These are phyloP conservation scores for Periglandula ipomoeae DNA, from an alignment of 2,329 filamentous ascomycete species.

Conservation along the genomic window DNA sequence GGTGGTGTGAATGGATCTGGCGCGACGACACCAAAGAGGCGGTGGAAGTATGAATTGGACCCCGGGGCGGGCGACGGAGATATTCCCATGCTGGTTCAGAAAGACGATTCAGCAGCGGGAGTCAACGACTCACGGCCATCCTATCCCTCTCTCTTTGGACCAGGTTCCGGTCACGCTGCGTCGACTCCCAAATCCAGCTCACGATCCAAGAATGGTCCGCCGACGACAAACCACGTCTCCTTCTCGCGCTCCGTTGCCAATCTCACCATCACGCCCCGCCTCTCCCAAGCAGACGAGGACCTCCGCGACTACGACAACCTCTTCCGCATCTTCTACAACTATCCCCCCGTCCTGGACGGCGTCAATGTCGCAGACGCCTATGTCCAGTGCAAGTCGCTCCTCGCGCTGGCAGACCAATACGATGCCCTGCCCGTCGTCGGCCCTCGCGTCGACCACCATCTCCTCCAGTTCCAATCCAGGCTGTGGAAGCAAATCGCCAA, in stretches of 20 bases:
- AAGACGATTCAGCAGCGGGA: constrained; percentile 36
- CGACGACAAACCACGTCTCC: constrained; percentile 34
- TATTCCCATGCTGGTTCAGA: constrained; percentile 81
- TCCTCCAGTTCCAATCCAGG: constrained; percentile 81
- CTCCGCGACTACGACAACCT: constrained; percentile 91
- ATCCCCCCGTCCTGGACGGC: constrained; percentile 69
- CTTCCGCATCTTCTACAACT: constrained; percentile 94
- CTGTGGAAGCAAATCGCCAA: constrained; percentile 96
- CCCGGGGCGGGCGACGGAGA: constrained; percentile 63
- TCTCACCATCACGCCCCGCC: constrained; percentile 43
- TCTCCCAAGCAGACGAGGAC: constrained; percentile 57
- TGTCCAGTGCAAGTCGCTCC: constrained; percentile 83
- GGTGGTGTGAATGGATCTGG: background rate
- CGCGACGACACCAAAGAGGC: constrained; percentile 28
- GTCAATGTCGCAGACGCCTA: constrained; percentile 90
- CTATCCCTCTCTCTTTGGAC: constrained; percentile 24
- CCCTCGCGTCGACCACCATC: constrained; percentile 83
- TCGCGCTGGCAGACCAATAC: constrained; percentile 88
- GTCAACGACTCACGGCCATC: constrained; percentile 9
- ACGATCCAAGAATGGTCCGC: constrained; percentile 22
- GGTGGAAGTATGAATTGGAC: constrained; percentile 86
- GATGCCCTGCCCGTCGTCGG: constrained; percentile 83
- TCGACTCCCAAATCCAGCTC: constrained; percentile 32
- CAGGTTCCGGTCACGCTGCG: constrained; percentile 9
- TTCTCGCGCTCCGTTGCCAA: constrained; percentile 89